These are phyloP conservation scores for Globisporangium ultimum DNA, from an alignment of 352 stramenopile species.

Conservation along the genomic window DNA sequence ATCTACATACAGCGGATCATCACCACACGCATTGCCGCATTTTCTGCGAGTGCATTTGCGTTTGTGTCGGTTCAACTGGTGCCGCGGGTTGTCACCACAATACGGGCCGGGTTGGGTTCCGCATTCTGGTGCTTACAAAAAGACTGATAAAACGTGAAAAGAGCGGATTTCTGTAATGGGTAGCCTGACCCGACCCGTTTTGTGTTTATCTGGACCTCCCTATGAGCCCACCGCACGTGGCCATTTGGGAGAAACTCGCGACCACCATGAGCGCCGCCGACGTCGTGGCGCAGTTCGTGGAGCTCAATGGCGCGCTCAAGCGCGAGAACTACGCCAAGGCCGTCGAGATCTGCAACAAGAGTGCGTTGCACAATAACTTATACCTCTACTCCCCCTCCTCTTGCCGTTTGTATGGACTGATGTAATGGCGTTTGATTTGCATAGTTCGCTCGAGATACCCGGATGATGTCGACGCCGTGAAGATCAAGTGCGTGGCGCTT, in stretches of 20 bases:
- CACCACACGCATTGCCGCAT: too few species aligned
- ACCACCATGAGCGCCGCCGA: conserved; percentile 10
- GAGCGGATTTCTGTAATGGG: too few species aligned
- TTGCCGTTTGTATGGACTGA: neutral
- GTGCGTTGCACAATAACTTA: conserved; percentile 23
- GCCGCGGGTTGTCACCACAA: too few species aligned
- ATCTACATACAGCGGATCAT: neutral
- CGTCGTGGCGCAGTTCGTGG: conserved; percentile 56
- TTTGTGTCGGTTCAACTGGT: neutral
- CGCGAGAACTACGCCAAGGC: conserved; percentile 76
- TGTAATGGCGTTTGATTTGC: neutral
- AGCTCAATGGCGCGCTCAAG: conserved; percentile 75
- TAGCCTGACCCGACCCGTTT: too few species aligned
- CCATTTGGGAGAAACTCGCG: neutral
- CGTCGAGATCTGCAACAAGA: conserved; percentile 87
- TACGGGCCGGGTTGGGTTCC: too few species aligned
- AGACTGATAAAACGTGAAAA: too few species aligned
- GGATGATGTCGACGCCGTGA: conserved; percentile 72
- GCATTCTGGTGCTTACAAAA: too few species aligned
- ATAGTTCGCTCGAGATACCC: conserved; percentile 70
- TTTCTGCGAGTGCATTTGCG: neutral
- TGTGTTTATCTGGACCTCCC: neutral
- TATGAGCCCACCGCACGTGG: too few species aligned
- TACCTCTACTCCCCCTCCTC: neutral
- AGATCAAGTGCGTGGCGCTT: conserved; percentile 79